Percentiles rank a stretch among this genome's conserved stretches.
phyloP scores from a whole-genome alignment of 176 grass and related monocot species.

The Calamus simplicifolius region DNA sequence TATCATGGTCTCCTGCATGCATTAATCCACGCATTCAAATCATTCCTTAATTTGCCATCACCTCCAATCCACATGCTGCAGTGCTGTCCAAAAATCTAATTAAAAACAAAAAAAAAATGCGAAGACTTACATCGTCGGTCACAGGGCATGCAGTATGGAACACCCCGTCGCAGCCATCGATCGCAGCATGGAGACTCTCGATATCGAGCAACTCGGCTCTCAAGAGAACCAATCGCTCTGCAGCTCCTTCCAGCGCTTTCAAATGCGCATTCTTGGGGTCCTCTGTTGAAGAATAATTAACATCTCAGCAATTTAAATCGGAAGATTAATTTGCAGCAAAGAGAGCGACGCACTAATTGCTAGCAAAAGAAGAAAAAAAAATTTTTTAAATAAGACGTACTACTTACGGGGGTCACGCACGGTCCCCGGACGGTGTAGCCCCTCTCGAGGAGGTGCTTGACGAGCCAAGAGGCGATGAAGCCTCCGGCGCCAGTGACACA shows the following conservation, averaged over 20 bases:
- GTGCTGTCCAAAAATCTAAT: neutral
- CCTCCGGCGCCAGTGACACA: constrained; percentile 60
- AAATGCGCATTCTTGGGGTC: constrained; percentile 53
- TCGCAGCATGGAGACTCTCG: constrained; percentile 23
- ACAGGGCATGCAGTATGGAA: constrained; percentile 56
- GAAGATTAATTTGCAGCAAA: neutral
- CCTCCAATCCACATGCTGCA: neutral
- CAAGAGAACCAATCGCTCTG: constrained; percentile 29
- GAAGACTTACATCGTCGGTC: constrained; percentile 37
- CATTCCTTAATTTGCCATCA: neutral
- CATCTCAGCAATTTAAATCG: neutral
- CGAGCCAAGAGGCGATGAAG: constrained; percentile 59
- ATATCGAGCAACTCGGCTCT: constrained; percentile 41
- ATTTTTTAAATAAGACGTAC: too few species aligned
- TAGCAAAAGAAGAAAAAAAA: too few species aligned
- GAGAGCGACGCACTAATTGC: too few species aligned
- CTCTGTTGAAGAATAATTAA: constrained; percentile 16
- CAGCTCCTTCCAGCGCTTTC: constrained; percentile 27
- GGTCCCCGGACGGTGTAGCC: constrained; percentile 52
- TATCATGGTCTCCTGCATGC: constrained; percentile 58
- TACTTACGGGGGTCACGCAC: constrained; percentile 31
- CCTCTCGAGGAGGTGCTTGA: constrained; percentile 47
- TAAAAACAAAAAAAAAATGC: neutral
- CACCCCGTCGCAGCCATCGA: constrained; percentile 46
- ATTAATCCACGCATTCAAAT: neutral